Evolutionary conservation across 495 filamentous ascomycete species (phyloP), one percentile per base, ranked within the genome.

Genomic region (Penicillium atrosanguineum): DNA sequence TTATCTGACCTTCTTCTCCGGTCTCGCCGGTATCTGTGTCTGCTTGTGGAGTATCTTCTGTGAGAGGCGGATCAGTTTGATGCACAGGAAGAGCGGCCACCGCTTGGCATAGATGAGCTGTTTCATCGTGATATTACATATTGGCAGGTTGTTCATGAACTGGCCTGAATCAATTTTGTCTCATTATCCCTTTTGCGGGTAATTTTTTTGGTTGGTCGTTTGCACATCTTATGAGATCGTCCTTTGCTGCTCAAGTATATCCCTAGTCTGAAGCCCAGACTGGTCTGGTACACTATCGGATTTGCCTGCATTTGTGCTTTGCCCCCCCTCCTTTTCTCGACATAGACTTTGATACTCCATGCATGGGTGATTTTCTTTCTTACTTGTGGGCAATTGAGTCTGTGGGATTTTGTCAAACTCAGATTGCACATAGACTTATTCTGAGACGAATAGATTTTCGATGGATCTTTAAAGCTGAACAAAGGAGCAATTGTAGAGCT

Each of bases 21-120:
- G 88, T 46, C 59, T 88, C 14, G 56, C 87, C 4, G 94, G 87
- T 2, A 70, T 96, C 4, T 59, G 73, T 0, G 78, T 92, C 14
- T 86, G 85, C 47, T 61, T 96, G 26, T 89, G 83, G 82, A 86
- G 84, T 49, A 96, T 97, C 57, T 73, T 84, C 61, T 83, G 86
- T 52, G 88, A 92, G 57, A 72, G 71, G 25, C 66, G 56, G 49
- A 56, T 73, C 20, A 66, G 55, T 1, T 40, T 51, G 2, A 44
- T 50, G 23, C 62, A 47, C 39, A 67, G 62, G 48, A 77, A 77
- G 56, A 9, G 62, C 14, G 65, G 66, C 15, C 67, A 74, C 29
- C 64, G 71, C 41, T 61, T 75, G 46, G 73, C 71, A 18, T 73
- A 51, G 67, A 34, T 36, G 36, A 29, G 3, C 19, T 20, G 11